Base-by-base conservation (phyloP, 1,139 yeast species). In the Yamadazyma conglobata region DNA sequence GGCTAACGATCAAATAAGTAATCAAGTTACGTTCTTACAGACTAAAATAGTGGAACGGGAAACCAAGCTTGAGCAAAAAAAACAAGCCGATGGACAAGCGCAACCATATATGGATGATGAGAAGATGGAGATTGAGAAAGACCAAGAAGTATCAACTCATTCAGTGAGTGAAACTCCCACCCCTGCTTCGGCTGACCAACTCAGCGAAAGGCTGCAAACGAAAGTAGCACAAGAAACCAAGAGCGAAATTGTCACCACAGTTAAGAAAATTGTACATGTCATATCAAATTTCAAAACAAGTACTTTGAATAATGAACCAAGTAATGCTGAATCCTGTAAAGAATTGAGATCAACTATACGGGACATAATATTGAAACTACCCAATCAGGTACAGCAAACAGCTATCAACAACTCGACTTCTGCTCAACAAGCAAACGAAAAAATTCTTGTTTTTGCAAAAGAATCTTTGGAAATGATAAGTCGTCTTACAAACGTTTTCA, bases 261-360 rank as follows among this genome's bases (percentile, higher is more conserved):
- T 91, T 15, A 85, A 87, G 54, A 89, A 88, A 52, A 87, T 89
- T 31, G 88, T 89, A 24, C 77, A 79, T 25, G 77, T 91, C 23
- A 83, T 91, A 10, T 85, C 96, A 5, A 85, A 84, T 43, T 87
- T 87, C 47, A 85, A 84, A 49, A 95, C 96, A 1, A 94, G 95
- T 4, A 51, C 70, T 1, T 48, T 68, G 27, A 50, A 55, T 9
- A 37, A 45, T 13, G 56, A 50, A 22, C 19, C 45, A 2, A 33
- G 36, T 16, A 30, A 44, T 10, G 31, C 34, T 14, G 43, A 40
- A 4, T 32, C 44, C 17, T 23, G 23, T 15, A 37, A 43, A 20
- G 57, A 56, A 35, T 52, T 68, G 33, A 74, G 95, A 41, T 66
- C 83, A 1, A 81, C 85, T 29, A 94, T 91, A 12, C 73, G 96